A percentile compares a stretch with the other conserved stretches of the same genome.
Evolutionary conservation across 495 filamentous ascomycete genomes (phyloP).

Genomic region (Talaromyces nanjingensis): DNA sequence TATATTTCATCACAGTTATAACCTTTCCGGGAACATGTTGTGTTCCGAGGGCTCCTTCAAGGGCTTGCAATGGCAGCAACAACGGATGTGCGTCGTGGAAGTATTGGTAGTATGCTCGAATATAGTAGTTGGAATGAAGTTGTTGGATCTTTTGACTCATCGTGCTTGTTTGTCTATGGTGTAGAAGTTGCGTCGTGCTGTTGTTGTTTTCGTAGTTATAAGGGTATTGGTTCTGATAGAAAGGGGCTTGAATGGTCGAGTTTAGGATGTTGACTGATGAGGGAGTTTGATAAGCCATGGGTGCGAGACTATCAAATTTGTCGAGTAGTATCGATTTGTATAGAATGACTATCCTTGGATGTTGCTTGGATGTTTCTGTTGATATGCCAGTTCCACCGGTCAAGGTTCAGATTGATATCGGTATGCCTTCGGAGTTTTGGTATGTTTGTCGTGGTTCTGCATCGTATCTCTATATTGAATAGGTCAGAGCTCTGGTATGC

Average conservation of each 20-base stretch:
- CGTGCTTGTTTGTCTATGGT: conserved; percentile 15
- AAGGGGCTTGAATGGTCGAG: conserved; percentile 11
- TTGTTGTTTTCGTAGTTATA: conserved; percentile 4
- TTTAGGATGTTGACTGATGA: conserved; percentile 16
- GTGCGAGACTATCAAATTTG: background rate
- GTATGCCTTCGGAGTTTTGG: background rate
- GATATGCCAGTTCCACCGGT: background rate
- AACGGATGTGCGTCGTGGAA: conserved; percentile 69
- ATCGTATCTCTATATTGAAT: background rate
- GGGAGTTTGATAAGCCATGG: conserved; percentile 6
- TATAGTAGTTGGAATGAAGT: conserved; percentile 13
- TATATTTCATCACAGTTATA: conserved; percentile 60
- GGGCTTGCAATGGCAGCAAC: conserved; percentile 39
- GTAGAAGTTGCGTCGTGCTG: background rate
- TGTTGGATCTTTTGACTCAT: background rate
- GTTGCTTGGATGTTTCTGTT: background rate
- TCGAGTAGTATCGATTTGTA: background rate
- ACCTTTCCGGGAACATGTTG: conserved; percentile 23
- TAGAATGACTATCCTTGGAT: background rate
- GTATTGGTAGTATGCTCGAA: conserved; percentile 51
- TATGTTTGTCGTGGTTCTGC: background rate
- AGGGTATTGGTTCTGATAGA: conserved; percentile 12
- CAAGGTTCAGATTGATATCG: background rate
- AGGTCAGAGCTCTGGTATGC: no score
- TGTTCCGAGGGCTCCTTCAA: conserved; percentile 34